Percentiles rank a stretch among this genome's conserved stretches.
Conservation (phyloP, 257 asterid species). For the Capsicum rhomboideum region DNA sequence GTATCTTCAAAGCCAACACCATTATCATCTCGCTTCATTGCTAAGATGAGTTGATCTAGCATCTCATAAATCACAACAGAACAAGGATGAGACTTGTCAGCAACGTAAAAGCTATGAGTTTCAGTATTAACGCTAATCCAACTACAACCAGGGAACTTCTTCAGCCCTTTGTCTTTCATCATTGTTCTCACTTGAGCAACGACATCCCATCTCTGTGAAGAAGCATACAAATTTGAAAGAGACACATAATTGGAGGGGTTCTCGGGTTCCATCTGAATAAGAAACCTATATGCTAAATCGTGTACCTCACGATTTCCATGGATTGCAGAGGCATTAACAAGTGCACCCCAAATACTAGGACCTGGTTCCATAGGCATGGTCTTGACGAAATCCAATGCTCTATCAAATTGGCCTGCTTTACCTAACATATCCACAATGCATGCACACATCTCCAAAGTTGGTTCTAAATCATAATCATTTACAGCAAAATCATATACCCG, state of each 20-base stretch:
- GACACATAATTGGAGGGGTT: constrained; percentile 58
- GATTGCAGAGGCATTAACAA: constrained; percentile 37
- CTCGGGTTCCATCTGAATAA: constrained; percentile 45
- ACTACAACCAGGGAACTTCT: constrained; percentile 55
- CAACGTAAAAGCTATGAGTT: constrained; percentile 47
- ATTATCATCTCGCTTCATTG: constrained; percentile 34
- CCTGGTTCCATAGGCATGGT: constrained; percentile 43
- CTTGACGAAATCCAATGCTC: constrained; percentile 41
- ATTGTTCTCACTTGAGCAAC: constrained; percentile 47
- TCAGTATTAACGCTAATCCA: constrained; percentile 49
- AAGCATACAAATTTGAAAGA: constrained; percentile 49
- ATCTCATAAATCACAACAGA: constrained; percentile 29
- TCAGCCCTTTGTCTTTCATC: constrained; percentile 53
- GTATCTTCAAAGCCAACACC: constrained; percentile 25
- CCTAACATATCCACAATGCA: constrained; percentile 66
- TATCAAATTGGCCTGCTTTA: constrained; percentile 40
- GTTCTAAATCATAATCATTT: constrained; percentile 19
- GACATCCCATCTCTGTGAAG: constrained; percentile 55
- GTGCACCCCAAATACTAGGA: constrained; percentile 66
- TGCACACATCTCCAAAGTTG: constrained; percentile 53
- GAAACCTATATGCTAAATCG: constrained; percentile 44
- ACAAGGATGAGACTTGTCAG: constrained; percentile 47
- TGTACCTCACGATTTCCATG: constrained; percentile 45
- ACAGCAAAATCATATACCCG: constrained; percentile 31
- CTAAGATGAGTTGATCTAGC: constrained; percentile 37